A percentile compares a stretch with the other conserved stretches of the same genome.
These are phyloP conservation scores for Monilinia fructigena DNA, from an alignment of 2,329 filamentous ascomycete genomes.

Conservation along the genomic window DNA sequence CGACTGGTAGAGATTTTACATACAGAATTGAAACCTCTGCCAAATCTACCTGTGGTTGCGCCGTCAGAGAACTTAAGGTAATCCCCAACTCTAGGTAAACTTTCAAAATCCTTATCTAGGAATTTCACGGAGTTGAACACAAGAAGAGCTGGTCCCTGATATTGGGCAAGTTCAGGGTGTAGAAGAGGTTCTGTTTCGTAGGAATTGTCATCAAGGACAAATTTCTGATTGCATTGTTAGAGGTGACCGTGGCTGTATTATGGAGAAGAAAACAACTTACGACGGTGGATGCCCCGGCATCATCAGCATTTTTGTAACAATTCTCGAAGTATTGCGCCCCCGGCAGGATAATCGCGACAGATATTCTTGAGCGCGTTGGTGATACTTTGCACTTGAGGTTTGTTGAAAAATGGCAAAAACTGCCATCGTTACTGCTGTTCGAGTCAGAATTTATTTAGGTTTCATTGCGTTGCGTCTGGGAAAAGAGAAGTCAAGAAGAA, in stretches of 20 bases:
- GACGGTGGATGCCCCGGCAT: conserved; percentile 71
- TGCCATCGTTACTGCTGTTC: background rate
- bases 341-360: conserved; percentile 64
- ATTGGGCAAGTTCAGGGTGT: conserved; percentile 33
- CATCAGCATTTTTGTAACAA: conserved; percentile 97
- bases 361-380: conserved; percentile 39
- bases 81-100: conserved; percentile 39
- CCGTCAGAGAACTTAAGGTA: conserved; percentile 39
- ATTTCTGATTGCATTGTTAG: conserved; percentile 26
- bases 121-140: conserved; percentile 41
- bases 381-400: conserved; percentile 35
- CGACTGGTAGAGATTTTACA: conserved; percentile 2
- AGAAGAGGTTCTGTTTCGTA: conserved; percentile 36
- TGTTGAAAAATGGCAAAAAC: conserved; percentile 11
- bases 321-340: conserved; percentile 79
- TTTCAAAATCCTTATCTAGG: conserved; percentile 37
- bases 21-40: conserved; percentile 42
- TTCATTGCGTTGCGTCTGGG: background rate
- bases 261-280: too few species aligned
- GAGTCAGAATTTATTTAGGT: background rate
- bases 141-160: conserved; percentile 41
- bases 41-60: conserved; percentile 41
- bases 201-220: conserved; percentile 36
- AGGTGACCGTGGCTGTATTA: background rate
- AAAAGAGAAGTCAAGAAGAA: too few species aligned